These are phyloP conservation scores for Stephanodiscus triporus DNA, from an alignment of 108 stramenopile species.

Conservation along the genomic window DNA sequence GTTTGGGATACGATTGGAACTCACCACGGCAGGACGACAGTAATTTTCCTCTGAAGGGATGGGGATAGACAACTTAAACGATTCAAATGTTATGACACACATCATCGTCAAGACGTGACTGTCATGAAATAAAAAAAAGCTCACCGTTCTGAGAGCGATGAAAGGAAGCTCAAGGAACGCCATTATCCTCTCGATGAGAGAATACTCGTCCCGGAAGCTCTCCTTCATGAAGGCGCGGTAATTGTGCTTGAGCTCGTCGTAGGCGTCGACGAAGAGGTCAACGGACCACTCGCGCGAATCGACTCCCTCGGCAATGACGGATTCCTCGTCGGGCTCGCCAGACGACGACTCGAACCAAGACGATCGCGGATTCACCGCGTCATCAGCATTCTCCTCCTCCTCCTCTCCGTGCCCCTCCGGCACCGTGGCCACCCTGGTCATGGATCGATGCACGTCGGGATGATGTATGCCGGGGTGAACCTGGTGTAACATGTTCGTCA, in stretches of 20 bases:
- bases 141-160: conserved; percentile 26
- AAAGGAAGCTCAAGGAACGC: conserved; percentile 41
- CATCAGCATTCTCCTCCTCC: neutral
- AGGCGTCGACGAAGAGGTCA: conserved; percentile 19
- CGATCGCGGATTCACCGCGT: neutral
- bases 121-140: conserved; percentile 7
- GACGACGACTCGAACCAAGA: neutral
- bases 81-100: neutral
- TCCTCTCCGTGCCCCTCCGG: neutral
- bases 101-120: neutral
- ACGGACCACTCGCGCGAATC: conserved; percentile 10
- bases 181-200: conserved; percentile 26
- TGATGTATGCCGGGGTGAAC: conserved; percentile 17
- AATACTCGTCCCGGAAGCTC: conserved; percentile 19
- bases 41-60: conserved; percentile 51
- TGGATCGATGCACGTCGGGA: neutral
- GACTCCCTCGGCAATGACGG: conserved; percentile 5
- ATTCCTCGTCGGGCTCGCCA: conserved; percentile 17
- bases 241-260: conserved; percentile 30
- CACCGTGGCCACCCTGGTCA: neutral
- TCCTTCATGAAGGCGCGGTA: conserved; percentile 10
- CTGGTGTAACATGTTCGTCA: conserved; percentile 12
- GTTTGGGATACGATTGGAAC: neutral
- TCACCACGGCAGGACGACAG: conserved; percentile 33
- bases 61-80: conserved; percentile 34